These are phyloP conservation scores for Talaromyces verruculosus DNA, from an alignment of 2,329 filamentous ascomycete species.

Conservation along the genomic window DNA sequence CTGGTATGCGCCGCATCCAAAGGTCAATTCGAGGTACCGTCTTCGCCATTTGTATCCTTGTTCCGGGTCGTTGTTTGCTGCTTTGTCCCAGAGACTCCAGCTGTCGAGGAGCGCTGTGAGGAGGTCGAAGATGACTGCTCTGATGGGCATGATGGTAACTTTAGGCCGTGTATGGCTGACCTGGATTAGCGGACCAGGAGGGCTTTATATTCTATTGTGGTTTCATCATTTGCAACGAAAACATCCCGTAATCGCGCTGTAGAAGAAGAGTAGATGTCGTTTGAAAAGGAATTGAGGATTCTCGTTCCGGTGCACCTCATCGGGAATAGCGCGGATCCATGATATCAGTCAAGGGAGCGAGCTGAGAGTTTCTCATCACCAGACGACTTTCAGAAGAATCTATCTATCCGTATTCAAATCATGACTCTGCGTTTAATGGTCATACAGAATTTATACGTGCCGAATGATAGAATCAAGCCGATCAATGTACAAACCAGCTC, in stretches of 20 bases:
- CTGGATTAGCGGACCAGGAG: background rate
- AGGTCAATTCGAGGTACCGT: conserved; percentile 43
- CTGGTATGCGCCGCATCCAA: conserved; percentile 33
- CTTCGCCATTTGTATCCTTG: conserved; percentile 35
- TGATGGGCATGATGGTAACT: conserved; percentile 8
- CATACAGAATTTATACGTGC: too few species aligned
- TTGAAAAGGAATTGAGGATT: background rate
- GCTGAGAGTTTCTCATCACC: background rate
- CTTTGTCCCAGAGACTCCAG: conserved; percentile 40
- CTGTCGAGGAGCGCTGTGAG: conserved; percentile 44
- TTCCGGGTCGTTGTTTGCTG: conserved; percentile 25
- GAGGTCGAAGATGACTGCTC: conserved; percentile 44
- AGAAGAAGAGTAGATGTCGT: background rate
- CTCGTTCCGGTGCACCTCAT: conserved; percentile 10
- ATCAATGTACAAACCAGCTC: conserved; percentile 5
- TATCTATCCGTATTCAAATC: background rate
- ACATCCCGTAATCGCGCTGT: background rate
- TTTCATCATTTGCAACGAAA: background rate
- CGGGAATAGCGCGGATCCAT: background rate
- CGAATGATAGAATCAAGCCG: background rate
- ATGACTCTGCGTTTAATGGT: background rate
- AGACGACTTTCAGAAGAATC: background rate
- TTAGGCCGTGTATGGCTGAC: background rate
- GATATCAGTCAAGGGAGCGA: background rate
- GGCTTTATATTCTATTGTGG: background rate